Evolutionary conservation across 257 asterid species (phyloP).

Genomic region (Coffea canephora): DNA sequence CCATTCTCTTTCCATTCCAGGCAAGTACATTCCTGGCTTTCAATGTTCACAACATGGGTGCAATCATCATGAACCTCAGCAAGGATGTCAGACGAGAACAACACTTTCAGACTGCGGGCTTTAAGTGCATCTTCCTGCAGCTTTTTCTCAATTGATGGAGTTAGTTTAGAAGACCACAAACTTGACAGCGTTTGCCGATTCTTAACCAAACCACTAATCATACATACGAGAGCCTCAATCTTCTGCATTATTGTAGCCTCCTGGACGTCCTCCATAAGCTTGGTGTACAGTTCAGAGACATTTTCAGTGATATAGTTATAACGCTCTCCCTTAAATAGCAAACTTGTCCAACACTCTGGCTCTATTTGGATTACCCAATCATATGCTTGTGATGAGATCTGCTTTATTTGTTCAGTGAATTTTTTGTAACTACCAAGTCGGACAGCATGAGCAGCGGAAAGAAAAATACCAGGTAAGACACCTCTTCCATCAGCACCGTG

Average conservation of each 20-base stretch:
- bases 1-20: constrained; percentile 65
- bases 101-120: constrained; percentile 59
- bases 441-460: constrained; percentile 74
- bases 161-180: constrained; percentile 52
- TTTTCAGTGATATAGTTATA: constrained; percentile 57
- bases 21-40: constrained; percentile 73
- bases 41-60: constrained; percentile 72
- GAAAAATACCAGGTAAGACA: constrained; percentile 59
- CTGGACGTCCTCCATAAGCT: constrained; percentile 62
- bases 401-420: constrained; percentile 64
- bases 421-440: constrained; percentile 51
- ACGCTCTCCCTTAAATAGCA: constrained; percentile 59
- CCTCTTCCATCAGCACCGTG: constrained; percentile 68
- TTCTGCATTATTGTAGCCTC: constrained; percentile 78
- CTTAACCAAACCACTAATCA: constrained; percentile 50
- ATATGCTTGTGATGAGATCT: constrained; percentile 56
- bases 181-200: constrained; percentile 46
- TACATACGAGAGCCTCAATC: constrained; percentile 60
- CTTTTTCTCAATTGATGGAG: constrained; percentile 72
- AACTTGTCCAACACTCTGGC: constrained; percentile 69
- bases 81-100: constrained; percentile 66
- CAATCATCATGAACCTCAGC: constrained; percentile 89
- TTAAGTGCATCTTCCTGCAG: constrained; percentile 49
- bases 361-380: constrained; percentile 67
- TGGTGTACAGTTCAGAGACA: constrained; percentile 60